Evolutionary conservation across 108 stramenopile species (phyloP), one percentile per base, ranked within the genome.

Genomic region (Ochromonas danica): DNA sequence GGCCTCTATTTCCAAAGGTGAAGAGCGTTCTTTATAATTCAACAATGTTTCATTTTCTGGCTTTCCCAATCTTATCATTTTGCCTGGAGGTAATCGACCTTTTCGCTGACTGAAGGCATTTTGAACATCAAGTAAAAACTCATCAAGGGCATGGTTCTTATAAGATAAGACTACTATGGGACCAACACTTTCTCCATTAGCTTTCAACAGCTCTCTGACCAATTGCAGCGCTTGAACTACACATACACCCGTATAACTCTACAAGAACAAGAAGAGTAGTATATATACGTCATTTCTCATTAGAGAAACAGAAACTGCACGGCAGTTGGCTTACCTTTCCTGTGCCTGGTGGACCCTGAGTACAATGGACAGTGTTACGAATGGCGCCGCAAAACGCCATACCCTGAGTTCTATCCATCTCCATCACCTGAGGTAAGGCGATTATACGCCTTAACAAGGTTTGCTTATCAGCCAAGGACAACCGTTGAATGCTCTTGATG

Each of bases 341-440:
- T 14, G 72, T 75, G n/a, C 72, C 72, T 14, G 72, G 72, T 35
- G 72, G 72, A 45, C 72, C 72, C 40, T 75, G 72, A 6, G 72
- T 75, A 33, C 72, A 75, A 60, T 75, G 72, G 6, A 75, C 3
- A 42, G 25, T 10, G 22, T 25, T 33, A 45, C 14, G 10, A 6
- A 75, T 3, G 6, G 40, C 36, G 6, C 10, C 3, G 10, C 14
- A 6, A 75, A 75, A 75, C 3, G 72, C 72, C 17, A 14, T 6
- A 38, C 3, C 14, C 38, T 75, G 72, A 33, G 72, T 60, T 31
- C 41, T 10, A 36, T 75, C 36, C 72, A 75, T 35, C 6, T 6
- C 6, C 28, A 6, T 3, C 36, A 75, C 72, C 10, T 3, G n/a
- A 10, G 72, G 72, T 33, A 75, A 10, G 51, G 6, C 72, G 10